These are phyloP conservation scores for Wickerhamomyces hampshirensis DNA, from an alignment of 805 yeast genomes.

Conservation along the genomic window DNA sequence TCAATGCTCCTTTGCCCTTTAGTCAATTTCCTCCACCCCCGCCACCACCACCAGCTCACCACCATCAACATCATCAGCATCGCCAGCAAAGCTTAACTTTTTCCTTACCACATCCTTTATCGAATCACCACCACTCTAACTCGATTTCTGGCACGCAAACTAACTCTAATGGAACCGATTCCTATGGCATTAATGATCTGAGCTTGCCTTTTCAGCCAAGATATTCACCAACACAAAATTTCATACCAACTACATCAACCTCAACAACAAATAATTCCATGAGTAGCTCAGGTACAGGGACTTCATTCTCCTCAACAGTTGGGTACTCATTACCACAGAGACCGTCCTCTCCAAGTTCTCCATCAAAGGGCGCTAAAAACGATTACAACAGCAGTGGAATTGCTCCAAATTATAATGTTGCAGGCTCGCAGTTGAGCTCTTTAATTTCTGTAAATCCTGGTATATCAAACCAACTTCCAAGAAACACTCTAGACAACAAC, in stretches of 20 bases:
- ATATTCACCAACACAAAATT: neutral
- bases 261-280: slow-evolving; percentile 11
- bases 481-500: no score
- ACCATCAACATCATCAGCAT: neutral
- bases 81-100: slow-evolving; percentile 1
- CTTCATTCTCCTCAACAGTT: neutral
- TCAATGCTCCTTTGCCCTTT: neutral
- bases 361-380: slow-evolving; percentile 3
- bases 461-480: no score
- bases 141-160: neutral
- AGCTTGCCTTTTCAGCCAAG: neutral
- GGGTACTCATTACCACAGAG: neutral
- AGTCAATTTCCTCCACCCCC: neutral
- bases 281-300: slow-evolving; percentile 2
- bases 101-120: slow-evolving; percentile 5
- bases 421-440: neutral
- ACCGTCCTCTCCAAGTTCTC: slow-evolving; percentile 6
- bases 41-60: neutral
- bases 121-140: neutral
- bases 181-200: neutral
- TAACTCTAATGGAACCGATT: neutral
- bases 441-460: neutral
- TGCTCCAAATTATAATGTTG: slow-evolving; percentile 4
- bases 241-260: slow-evolving; percentile 13
- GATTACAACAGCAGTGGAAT: neutral